Evolutionary conservation across 2,329 filamentous ascomycete genomes (phyloP).

Genomic region (Pseudopyricularia cyperi): DNA sequence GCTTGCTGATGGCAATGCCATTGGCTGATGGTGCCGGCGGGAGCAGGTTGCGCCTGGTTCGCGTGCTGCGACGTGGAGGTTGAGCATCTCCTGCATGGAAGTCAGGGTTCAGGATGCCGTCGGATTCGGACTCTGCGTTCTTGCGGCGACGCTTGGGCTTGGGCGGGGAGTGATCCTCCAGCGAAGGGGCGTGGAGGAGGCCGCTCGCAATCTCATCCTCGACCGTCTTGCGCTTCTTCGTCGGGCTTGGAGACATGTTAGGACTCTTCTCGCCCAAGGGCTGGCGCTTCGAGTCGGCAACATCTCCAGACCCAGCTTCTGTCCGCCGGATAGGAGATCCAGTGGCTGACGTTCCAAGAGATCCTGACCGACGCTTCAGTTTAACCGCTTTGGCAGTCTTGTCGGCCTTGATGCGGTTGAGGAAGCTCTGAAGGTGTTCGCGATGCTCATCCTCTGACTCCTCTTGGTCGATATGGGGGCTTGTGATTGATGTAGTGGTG

Average conservation of each 20-base stretch:
- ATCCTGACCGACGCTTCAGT: slow-evolving; percentile 14
- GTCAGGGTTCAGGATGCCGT: slow-evolving; percentile 13
- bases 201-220: slow-evolving; percentile 8
- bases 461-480: neutral
- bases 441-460: slow-evolving; percentile 8
- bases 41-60: slow-evolving; percentile 12
- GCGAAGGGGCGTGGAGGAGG: slow-evolving; percentile 12
- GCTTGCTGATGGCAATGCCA: slow-evolving; percentile 14
- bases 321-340: slow-evolving; percentile 16
- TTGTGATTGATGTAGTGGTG: neutral
- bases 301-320: slow-evolving; percentile 5
- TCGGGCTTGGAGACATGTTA: slow-evolving; percentile 23
- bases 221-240: slow-evolving; percentile 23
- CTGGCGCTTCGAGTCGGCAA: slow-evolving; percentile 7
- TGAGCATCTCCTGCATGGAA: slow-evolving; percentile 6
- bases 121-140: slow-evolving; percentile 14
- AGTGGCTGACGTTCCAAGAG: slow-evolving; percentile 12
- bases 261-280: slow-evolving; percentile 20
- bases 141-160: slow-evolving; percentile 16
- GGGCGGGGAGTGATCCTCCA: slow-evolving; percentile 13
- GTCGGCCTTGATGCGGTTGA: slow-evolving; percentile 18
- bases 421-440: slow-evolving; percentile 20
- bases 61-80: slow-evolving; percentile 12
- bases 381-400: neutral
- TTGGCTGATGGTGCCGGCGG: slow-evolving; percentile 13